Conservation (phyloP, 2,329 filamentous ascomycete genomes). For the Coniochaeta prunicola region DNA sequence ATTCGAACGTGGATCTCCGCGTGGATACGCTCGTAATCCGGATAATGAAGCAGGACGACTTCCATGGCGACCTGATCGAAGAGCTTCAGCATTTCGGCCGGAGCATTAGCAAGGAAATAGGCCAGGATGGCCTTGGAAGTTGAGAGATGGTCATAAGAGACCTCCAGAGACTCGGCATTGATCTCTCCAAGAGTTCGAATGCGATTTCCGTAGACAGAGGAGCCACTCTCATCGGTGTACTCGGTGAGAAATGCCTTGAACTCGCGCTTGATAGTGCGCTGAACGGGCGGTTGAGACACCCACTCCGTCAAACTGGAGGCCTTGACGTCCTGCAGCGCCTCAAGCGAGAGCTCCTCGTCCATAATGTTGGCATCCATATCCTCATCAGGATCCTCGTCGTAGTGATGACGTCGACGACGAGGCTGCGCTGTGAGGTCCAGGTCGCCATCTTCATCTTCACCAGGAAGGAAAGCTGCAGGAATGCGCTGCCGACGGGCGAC, state of each 20-base stretch:
- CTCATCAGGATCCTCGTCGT: constrained; percentile 91
- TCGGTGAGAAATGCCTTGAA: constrained; percentile 97
- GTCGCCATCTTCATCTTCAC: constrained; percentile 79
- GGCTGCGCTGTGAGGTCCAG: constrained; percentile 81
- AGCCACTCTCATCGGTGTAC: constrained; percentile 82
- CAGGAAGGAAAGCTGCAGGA: constrained; percentile 66
- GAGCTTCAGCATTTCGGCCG: constrained; percentile 88
- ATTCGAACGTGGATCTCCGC: constrained; percentile 97
- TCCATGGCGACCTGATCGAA: constrained; percentile 98
- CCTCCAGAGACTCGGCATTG: constrained; percentile 92
- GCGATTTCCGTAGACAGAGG: constrained; percentile 89
- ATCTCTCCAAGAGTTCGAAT: constrained; percentile 94
- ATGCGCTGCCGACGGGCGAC: constrained; percentile 59
- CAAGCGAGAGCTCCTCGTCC: constrained; percentile 89
- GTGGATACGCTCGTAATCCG: constrained; percentile 95
- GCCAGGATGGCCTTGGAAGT: constrained; percentile 88
- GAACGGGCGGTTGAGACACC: constrained; percentile 84
- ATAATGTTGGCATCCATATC: constrained; percentile 90
- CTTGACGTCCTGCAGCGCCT: constrained; percentile 88
- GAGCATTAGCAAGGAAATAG: constrained; percentile 93
- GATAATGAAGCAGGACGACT: constrained; percentile 90
- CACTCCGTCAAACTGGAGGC: constrained; percentile 90
- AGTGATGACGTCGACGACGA: constrained; percentile 76
- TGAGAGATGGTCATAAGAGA: constrained; percentile 89
- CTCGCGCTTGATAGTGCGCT: constrained; percentile 88